phyloP scores from a whole-genome alignment of 805 yeast species.

The Phaffomyces antillensis region DNA sequence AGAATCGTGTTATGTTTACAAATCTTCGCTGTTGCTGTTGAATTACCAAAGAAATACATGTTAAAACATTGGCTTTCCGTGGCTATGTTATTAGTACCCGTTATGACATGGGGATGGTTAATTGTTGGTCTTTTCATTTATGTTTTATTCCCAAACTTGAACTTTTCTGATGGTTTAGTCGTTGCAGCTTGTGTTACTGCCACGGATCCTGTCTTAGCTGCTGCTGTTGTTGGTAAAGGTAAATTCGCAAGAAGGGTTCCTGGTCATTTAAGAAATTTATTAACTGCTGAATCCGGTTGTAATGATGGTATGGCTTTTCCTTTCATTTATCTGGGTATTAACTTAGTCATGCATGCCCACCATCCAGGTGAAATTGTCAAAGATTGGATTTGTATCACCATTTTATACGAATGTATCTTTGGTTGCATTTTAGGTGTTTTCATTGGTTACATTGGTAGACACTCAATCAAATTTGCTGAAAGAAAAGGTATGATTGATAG shows the following conservation, averaged over 20 bases:
- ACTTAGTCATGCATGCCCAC: slow-evolving; percentile 59
- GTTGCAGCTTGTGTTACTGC: slow-evolving; percentile 90
- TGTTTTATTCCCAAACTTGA: slow-evolving; percentile 65
- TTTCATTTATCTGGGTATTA: slow-evolving; percentile 65
- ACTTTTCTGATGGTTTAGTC: slow-evolving; percentile 63
- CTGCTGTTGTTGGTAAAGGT: slow-evolving; percentile 93
- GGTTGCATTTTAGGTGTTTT: slow-evolving; percentile 70
- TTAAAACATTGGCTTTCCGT: slow-evolving; percentile 77
- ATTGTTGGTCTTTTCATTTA: slow-evolving; percentile 74
- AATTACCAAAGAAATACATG: slow-evolving; percentile 86
- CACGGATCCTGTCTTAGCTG: slow-evolving; percentile 91
- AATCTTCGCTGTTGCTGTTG: slow-evolving; percentile 92
- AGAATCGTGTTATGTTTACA: slow-evolving; percentile 80
- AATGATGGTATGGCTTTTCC: slow-evolving; percentile 98
- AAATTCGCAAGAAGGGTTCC: slow-evolving; percentile 87
- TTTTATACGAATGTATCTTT: slow-evolving; percentile 74
- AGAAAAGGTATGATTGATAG: slow-evolving; percentile 64
- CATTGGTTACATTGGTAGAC: slow-evolving; percentile 66
- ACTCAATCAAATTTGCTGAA: slow-evolving; percentile 70
- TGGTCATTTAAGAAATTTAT: slow-evolving; percentile 78
- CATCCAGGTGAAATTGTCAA: slow-evolving; percentile 62
- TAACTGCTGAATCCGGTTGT: slow-evolving; percentile 84
- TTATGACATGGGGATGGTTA: slow-evolving; percentile 89
- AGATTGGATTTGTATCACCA: slow-evolving; percentile 72
- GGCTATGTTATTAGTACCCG: slow-evolving; percentile 66